Conservation (phyloP, 2,329 filamentous ascomycete genomes). For the Beauveria scarabaeidicola region DNA sequence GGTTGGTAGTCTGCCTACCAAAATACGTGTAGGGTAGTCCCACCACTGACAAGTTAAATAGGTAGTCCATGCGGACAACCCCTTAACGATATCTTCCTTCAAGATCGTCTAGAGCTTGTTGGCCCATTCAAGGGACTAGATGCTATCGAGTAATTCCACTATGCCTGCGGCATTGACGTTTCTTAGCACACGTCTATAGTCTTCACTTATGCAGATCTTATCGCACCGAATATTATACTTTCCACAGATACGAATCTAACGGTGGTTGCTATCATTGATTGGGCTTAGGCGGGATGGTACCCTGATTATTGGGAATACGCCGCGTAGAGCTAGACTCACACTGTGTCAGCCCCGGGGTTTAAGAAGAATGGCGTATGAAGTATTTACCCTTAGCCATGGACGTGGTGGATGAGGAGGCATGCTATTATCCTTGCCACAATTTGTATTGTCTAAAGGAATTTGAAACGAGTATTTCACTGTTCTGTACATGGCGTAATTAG, state of each 20-base stretch:
- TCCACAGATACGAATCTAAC: constrained; percentile 14
- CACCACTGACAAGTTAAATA: not conserved
- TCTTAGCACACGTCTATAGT: not conserved
- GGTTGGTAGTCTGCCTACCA: constrained; percentile 8
- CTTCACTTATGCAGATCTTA: constrained; percentile 21
- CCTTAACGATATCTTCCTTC: constrained; percentile 1
- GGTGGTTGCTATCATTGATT: constrained; percentile 21
- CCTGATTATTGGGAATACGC: constrained; percentile 25
- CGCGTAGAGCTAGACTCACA: constrained; percentile 17
- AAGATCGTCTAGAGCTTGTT: not conserved
- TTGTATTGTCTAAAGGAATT: constrained; percentile 11
- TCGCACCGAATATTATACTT: constrained; percentile 19
- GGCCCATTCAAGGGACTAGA: constrained; percentile 3
- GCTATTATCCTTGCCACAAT: constrained; percentile 25
- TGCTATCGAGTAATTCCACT: not conserved
- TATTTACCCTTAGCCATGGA: constrained; percentile 25
- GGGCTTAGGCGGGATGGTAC: constrained; percentile 25
- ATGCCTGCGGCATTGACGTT: not conserved
- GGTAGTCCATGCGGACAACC: not conserved
- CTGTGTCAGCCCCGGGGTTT: constrained; percentile 15
- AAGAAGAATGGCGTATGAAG: constrained; percentile 23
- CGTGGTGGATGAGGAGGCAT: constrained; percentile 22
- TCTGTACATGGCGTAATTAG: no score
- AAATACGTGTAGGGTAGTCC: not conserved
- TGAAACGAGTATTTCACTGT: no score